Conservation (phyloP, 78 protist genomes). For the Chrysochromulina parva region DNA sequence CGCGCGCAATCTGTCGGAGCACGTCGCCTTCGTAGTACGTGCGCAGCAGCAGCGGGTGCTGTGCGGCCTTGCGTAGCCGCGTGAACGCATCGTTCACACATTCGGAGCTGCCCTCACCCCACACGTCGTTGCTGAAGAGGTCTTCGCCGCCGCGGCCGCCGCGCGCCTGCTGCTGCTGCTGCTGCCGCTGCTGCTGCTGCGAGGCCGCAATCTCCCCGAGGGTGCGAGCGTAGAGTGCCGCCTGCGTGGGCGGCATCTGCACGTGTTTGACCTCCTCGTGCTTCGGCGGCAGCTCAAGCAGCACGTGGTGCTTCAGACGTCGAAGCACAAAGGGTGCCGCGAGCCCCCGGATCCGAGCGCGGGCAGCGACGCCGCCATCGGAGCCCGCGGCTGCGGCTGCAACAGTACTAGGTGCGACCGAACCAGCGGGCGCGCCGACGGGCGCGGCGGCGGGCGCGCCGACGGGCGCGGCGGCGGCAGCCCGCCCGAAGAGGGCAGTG, state of each 20-base stretch:
- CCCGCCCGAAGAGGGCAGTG: not conserved
- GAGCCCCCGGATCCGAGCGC: not conserved
- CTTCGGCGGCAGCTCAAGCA: constrained; percentile 42
- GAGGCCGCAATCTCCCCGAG: not conserved
- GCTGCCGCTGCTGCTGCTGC: not conserved
- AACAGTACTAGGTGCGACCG: too few species aligned
- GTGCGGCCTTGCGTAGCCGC: constrained; percentile 5
- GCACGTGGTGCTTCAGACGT: constrained; percentile 55
- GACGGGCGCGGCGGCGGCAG: not conserved
- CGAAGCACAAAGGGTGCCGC: constrained; percentile 53
- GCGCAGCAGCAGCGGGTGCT: not conserved
- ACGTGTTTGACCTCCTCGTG: not conserved
- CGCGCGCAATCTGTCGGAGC: not conserved
- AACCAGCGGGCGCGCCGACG: too few species aligned
- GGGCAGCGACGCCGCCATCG: not conserved
- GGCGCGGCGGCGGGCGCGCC: too few species aligned
- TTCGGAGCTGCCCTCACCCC: not conserved
- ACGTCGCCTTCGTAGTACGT: not conserved
- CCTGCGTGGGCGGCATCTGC: not conserved
- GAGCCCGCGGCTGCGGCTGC: too few species aligned
- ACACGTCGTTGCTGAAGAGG: not conserved
- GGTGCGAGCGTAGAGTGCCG: not conserved
- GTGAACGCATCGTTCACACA: not conserved
- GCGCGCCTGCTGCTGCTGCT: not conserved
- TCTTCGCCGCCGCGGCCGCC: not conserved